Evolutionary conservation across 2,329 filamentous ascomycete genomes (phyloP).

Genomic region (Aspergillus neotritici): DNA sequence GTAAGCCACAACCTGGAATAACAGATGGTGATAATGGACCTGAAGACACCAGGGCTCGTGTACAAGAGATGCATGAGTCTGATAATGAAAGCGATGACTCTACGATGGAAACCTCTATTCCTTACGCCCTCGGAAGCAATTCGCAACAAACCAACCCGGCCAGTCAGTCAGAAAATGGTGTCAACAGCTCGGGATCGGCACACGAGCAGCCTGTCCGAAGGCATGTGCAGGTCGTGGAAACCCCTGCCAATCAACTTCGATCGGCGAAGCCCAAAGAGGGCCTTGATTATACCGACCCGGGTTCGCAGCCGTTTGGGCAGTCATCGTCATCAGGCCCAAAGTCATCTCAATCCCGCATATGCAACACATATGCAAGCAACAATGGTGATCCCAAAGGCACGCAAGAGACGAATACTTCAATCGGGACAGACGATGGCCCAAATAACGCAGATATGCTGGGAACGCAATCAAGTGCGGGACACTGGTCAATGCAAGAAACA

Average conservation of each 20-base stretch:
- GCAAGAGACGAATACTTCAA: conserved; percentile 11
- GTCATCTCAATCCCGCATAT: conserved; percentile 31
- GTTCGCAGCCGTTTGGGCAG: not conserved
- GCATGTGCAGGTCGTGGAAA: conserved; percentile 31
- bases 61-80: conserved; percentile 4
- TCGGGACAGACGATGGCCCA: not conserved
- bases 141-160: conserved; percentile 18
- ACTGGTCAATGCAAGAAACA: conserved; percentile 12
- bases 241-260: conserved; percentile 17
- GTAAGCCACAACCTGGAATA: too few species aligned
- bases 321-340: conserved; percentile 21
- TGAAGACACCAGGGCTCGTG: not conserved
- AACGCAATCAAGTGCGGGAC: conserved; percentile 18
- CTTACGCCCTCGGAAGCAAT: conserved; percentile 22
- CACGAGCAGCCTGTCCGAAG: conserved; percentile 9
- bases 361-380: conserved; percentile 28
- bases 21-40: not conserved
- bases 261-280: conserved; percentile 1
- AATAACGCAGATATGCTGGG: conserved; percentile 15
- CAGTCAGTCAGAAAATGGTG: conserved; percentile 20
- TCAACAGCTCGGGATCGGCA: conserved; percentile 18
- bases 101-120: conserved; percentile 33
- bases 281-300: not conserved
- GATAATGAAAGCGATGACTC: conserved; percentile 28
- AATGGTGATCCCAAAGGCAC: conserved; percentile 14